phyloP scores from a whole-genome alignment of 2,329 filamentous ascomycete species.

The Thermoascus crustaceus region DNA sequence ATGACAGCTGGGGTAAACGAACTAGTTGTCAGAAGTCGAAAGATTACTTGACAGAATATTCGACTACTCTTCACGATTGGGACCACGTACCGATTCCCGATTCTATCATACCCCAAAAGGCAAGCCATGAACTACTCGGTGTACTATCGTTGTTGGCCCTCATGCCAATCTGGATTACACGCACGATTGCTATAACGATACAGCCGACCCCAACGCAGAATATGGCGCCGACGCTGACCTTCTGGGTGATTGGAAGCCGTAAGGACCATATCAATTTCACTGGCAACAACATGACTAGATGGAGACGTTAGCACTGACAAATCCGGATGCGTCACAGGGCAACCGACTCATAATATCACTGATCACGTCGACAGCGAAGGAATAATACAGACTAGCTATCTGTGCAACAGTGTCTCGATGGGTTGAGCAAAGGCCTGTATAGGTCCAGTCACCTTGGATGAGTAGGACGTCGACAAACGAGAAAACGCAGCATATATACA shows the following conservation, averaged over 20 bases:
- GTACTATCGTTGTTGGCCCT: slow-evolving; percentile 17
- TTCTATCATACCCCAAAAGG: slow-evolving; percentile 31
- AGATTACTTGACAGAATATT: too few species aligned
- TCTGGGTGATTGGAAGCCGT: slow-evolving; percentile 25
- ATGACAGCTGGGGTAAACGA: too few species aligned
- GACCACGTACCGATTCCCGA: slow-evolving; percentile 23
- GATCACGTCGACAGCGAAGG: slow-evolving; percentile 27
- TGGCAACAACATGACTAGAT: slow-evolving; percentile 30
- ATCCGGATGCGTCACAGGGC: background rate
- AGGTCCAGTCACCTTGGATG: background rate
- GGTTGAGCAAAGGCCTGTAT: slow-evolving; percentile 16
- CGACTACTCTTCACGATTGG: too few species aligned
- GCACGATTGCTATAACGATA: slow-evolving; percentile 18
- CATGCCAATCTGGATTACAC: slow-evolving; percentile 25
- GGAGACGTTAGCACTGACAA: background rate
- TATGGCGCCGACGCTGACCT: slow-evolving; percentile 22
- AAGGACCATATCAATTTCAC: slow-evolving; percentile 30
- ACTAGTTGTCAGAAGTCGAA: too few species aligned
- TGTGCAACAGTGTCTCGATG: slow-evolving; percentile 22
- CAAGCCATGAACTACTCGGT: slow-evolving; percentile 28
- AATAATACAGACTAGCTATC: slow-evolving; percentile 27
- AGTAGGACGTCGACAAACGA: too few species aligned
- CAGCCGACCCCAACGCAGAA: slow-evolving; percentile 21
- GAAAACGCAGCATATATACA: too few species aligned
- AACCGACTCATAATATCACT: slow-evolving; percentile 28